Evolutionary conservation across 2,329 filamentous ascomycete genomes (phyloP).

Genomic region (Ascochyta pisi): DNA sequence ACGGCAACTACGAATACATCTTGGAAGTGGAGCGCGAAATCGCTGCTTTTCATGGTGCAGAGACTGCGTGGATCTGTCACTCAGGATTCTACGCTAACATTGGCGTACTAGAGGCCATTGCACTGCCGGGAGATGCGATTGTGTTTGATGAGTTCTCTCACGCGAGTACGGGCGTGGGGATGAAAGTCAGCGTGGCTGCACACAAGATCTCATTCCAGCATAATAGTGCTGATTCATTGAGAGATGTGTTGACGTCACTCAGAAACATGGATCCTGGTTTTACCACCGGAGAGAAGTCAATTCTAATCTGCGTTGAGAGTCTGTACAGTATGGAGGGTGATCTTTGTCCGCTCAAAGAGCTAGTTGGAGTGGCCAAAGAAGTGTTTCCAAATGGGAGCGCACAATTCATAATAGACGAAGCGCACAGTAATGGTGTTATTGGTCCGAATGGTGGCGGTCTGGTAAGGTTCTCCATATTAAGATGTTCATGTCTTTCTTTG

Average conservation of each 20-base stretch:
- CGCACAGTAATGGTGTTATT: slow-evolving; percentile 68
- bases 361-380: slow-evolving; percentile 64
- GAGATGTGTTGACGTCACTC: slow-evolving; percentile 11
- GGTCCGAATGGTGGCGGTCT: slow-evolving; percentile 63
- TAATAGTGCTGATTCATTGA: slow-evolving; percentile 54
- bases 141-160: slow-evolving; percentile 79
- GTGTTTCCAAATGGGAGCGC: slow-evolving; percentile 65
- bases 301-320: slow-evolving; percentile 43
- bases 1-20: neutral
- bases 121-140: slow-evolving; percentile 68
- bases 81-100: slow-evolving; percentile 56
- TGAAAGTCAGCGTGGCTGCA: slow-evolving; percentile 66
- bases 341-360: slow-evolving; percentile 66
- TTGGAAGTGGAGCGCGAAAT: slow-evolving; percentile 56
- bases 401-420: slow-evolving; percentile 70
- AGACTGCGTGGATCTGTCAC: slow-evolving; percentile 62
- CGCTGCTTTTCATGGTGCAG: slow-evolving; percentile 64
- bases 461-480: slow-evolving; percentile 42
- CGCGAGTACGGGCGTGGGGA: slow-evolving; percentile 77
- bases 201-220: slow-evolving; percentile 61
- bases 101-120: slow-evolving; percentile 47
- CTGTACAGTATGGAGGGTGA: slow-evolving; percentile 84
- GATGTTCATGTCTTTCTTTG: too few species aligned
- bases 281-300: neutral
- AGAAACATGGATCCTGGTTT: neutral